Evolutionary conservation across 306 rosid genomes (phyloP), one percentile per base, ranked within the genome.

Genomic region (Aeschynomene evenia): DNA sequence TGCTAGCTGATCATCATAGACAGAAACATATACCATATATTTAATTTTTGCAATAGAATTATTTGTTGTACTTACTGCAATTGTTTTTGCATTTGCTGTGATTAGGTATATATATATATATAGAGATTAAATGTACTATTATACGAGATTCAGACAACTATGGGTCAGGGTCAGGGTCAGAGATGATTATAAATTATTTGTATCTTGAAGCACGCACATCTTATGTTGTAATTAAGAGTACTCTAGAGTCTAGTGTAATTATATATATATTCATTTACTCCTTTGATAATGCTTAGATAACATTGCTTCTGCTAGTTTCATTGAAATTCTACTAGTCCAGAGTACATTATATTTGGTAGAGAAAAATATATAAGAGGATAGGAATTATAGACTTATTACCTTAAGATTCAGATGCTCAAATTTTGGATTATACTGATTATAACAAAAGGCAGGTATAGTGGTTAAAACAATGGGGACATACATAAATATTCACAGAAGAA

Each of bases 1-100:
- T 72, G 80, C 73, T 68, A 67, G 80, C 73, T 68, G 70, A 54
- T 63, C 2, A n/a, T n/a, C 1, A 3, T 6, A 55, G 15, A 26
- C 23, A 34, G 33, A n/a, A n/a, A 55, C 9, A 62, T 6, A 33
- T 56, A 24, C 18, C 31, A 57, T 68, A 34, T 9, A n/a, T n/a
- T n/a, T n/a, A n/a, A n/a, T n/a, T n/a, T n/a, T n/a, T n/a, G n/a
- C n/a, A n/a, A n/a, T n/a, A n/a, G n/a, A 28, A 3, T 1, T 39
- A 62, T 66, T 75, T 33, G 5, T 24, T 50, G 21, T 45, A 48
- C 43, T 24, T 77, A 63, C 51, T 59, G 39, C 68, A 55, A 23
- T 58, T 37, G 71, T 36, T 63, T 56, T 66, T 57, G 57, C 70
- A 22, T 63, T 70, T 59, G 66, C 70, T n/a, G 1, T 23, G 58